Evolutionary conservation across 2,329 filamentous ascomycete genomes (phyloP).

Genomic region (Thielaviopsis musarum): DNA sequence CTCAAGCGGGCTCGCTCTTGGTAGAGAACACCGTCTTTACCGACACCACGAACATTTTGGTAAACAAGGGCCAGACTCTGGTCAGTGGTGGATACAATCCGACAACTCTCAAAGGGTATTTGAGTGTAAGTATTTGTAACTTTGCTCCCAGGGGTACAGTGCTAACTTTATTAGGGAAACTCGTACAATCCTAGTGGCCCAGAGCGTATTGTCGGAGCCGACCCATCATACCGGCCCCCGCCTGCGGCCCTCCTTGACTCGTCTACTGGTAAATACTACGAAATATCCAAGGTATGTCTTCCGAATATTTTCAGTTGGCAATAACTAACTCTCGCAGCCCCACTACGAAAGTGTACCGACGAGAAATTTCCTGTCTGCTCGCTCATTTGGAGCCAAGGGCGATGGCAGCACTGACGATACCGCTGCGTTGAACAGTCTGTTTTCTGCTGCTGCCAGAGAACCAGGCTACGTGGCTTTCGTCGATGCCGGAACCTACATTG

Average conservation of each 20-base stretch:
- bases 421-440: constrained; percentile 45
- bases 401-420: constrained; percentile 66
- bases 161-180: constrained; percentile 35
- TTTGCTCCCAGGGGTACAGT: not conserved
- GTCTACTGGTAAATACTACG: constrained; percentile 36
- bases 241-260: constrained; percentile 36
- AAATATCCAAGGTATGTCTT: constrained; percentile 41
- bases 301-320: not conserved
- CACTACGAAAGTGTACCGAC: constrained; percentile 47
- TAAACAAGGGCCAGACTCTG: constrained; percentile 28
- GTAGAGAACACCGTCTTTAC: constrained; percentile 31
- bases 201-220: constrained; percentile 30
- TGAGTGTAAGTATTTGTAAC: constrained; percentile 10
- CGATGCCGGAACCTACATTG: constrained; percentile 43
- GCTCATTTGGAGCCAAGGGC: constrained; percentile 49
- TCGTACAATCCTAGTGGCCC: constrained; percentile 37
- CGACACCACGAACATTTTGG: constrained; percentile 19
- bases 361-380: constrained; percentile 50
- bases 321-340: constrained; percentile 26
- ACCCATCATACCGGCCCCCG: constrained; percentile 28
- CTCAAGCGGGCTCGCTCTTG: constrained; percentile 24
- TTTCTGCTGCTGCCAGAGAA: constrained; percentile 34
- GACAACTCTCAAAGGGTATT: constrained; percentile 18
- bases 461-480: constrained; percentile 40
- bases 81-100: constrained; percentile 13